A percentile compares a stretch with the other conserved stretches of the same genome.
Evolutionary conservation across 306 rosid genomes (phyloP).

Genomic region (Corylus avellana): DNA sequence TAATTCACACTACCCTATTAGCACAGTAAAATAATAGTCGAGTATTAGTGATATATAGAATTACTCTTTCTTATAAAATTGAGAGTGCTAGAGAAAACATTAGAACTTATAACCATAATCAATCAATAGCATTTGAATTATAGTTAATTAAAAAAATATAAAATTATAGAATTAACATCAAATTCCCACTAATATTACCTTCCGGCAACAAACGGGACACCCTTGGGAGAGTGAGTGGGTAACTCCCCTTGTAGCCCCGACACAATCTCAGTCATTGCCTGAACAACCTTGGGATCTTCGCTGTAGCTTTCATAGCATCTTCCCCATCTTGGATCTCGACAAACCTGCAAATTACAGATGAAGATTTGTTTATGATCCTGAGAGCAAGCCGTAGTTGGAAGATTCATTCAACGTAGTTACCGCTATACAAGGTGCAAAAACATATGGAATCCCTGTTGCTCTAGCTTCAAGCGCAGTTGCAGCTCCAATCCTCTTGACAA

Average conservation of each 20-base stretch:
- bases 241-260: slow-evolving; percentile 4
- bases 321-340: slow-evolving; percentile 15
- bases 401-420: neutral
- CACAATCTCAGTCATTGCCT: neutral
- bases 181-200: neutral
- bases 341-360: neutral
- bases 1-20: too few relatives aligned
- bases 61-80: too few relatives aligned
- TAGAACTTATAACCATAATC: neutral
- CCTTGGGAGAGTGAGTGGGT: neutral
- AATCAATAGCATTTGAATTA: neutral
- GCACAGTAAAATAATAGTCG: too few relatives aligned
- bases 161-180: neutral
- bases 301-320: slow-evolving; percentile 1
- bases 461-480: slow-evolving; percentile 9
- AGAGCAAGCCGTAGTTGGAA: neutral
- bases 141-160: too few relatives aligned
- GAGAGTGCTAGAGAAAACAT: too few relatives aligned
- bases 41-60: too few relatives aligned
- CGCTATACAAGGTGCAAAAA: slow-evolving; percentile 11
- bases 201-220: slow-evolving; percentile 9
- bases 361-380: neutral
- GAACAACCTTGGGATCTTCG: neutral
- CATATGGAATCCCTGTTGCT: slow-evolving; percentile 7
- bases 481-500: slow-evolving; percentile 9